These are phyloP conservation scores for Gracilaria domingensis DNA, from an alignment of 23 red algal genomes.

Conservation along the genomic window DNA sequence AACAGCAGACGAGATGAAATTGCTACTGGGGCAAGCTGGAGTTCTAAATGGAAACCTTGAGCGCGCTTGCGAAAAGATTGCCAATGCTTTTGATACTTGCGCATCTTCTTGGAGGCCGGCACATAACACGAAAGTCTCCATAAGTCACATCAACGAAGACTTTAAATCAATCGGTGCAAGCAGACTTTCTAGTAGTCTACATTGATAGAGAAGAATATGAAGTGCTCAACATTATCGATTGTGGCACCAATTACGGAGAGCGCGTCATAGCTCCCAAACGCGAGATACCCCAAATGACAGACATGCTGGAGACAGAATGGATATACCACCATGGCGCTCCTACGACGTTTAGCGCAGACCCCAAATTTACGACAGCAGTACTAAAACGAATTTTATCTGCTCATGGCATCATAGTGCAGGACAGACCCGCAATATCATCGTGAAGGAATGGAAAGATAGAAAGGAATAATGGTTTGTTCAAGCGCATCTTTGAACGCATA, in stretches of 20 bases:
- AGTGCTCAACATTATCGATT: conserved; percentile 44
- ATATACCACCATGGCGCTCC: conserved; percentile 52
- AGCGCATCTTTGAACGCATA: conserved; percentile 19
- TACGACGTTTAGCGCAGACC: conserved; percentile 43
- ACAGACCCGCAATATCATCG: conserved; percentile 37
- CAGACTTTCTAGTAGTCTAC: conserved; percentile 25
- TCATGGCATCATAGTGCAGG: conserved; percentile 2
- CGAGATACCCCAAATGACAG: not conserved
- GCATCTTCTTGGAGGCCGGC: not conserved
- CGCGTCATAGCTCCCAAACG: conserved; percentile 36
- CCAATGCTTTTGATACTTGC: conserved; percentile 12
- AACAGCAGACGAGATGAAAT: conserved; percentile 4
- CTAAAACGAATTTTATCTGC: conserved; percentile 6
- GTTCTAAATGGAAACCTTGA: not conserved
- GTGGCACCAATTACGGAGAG: conserved; percentile 33
- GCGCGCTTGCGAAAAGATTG: not conserved
- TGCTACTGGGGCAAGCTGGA: not conserved
- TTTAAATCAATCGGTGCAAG: conserved; percentile 43
- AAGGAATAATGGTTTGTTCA: conserved; percentile 53
- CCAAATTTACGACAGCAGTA: conserved; percentile 30
- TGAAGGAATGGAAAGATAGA: conserved; percentile 46
- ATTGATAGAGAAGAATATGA: not conserved
- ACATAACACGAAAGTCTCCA: conserved; percentile 17
- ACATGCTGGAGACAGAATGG: conserved; percentile 44
- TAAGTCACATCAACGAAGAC: conserved; percentile 50